Evolutionary conservation across 495 filamentous ascomycete species (phyloP).

Genomic region (Cairneyella variabilis): DNA sequence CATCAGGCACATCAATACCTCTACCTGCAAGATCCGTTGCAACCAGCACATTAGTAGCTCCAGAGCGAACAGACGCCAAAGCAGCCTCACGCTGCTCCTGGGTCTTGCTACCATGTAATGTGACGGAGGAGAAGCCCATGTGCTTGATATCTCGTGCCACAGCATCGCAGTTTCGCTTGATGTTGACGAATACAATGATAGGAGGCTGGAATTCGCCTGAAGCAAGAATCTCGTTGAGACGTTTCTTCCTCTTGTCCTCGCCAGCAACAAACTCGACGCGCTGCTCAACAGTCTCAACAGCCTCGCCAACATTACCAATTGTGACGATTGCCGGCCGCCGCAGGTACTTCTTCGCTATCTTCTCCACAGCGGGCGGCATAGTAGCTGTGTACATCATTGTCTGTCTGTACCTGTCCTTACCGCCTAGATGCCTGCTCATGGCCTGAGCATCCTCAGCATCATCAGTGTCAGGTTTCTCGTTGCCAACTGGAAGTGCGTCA

Average conservation of each 20-base stretch:
- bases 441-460: conserved; percentile 82
- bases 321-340: conserved; percentile 91
- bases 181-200: conserved; percentile 99
- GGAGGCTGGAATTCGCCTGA: conserved; percentile 85
- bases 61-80: conserved; percentile 77
- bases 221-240: conserved; percentile 82
- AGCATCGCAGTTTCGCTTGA: conserved; percentile 98
- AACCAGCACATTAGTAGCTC: conserved; percentile 82
- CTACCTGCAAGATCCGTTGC: conserved; percentile 94
- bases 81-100: conserved; percentile 98
- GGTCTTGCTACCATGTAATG: conserved; percentile 90
- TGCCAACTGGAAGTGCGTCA: conserved; percentile 89
- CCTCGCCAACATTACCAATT: conserved; percentile 91
- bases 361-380: conserved; percentile 91
- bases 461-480: conserved; percentile 95
- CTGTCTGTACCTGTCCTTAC: conserved; percentile 87
- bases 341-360: conserved; percentile 94
- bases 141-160: conserved; percentile 93
- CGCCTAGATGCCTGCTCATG: conserved; percentile 80
- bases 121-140: conserved; percentile 88
- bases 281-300: conserved; percentile 98
- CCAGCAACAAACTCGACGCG: conserved; percentile 88
- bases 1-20: conserved; percentile 97
- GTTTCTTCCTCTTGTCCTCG: conserved; percentile 97
- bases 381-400: conserved; percentile 99